phyloP scores from a whole-genome alignment of 2,329 filamentous ascomycete species.

The Macrophomina phaseolina region DNA sequence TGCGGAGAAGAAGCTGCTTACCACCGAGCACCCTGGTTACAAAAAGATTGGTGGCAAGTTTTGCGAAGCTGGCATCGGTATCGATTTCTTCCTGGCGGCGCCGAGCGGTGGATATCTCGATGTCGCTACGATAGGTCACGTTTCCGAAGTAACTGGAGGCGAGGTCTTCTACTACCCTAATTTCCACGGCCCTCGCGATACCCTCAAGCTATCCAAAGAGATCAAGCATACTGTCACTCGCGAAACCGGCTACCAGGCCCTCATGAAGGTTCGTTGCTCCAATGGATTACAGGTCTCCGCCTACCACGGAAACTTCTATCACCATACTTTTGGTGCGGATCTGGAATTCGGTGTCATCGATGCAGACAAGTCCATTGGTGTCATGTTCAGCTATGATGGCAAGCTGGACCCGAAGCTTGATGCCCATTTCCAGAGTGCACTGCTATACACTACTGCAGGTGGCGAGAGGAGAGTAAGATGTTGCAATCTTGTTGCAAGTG shows the following conservation, averaged over 20 bases:
- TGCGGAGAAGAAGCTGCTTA: slow-evolving; percentile 88
- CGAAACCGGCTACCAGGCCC: slow-evolving; percentile 91
- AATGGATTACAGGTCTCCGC: slow-evolving; percentile 90
- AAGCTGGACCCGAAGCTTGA: slow-evolving; percentile 97
- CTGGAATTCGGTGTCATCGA: slow-evolving; percentile 92
- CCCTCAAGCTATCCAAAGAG: slow-evolving; percentile 81
- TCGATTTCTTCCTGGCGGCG: slow-evolving; percentile 93
- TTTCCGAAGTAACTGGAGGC: slow-evolving; percentile 87
- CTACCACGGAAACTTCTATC: slow-evolving; percentile 97
- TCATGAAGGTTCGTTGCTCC: slow-evolving; percentile 98
- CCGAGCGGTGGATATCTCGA: slow-evolving; percentile 91
- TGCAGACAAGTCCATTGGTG: slow-evolving; percentile 88
- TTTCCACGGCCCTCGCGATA: slow-evolving; percentile 86
- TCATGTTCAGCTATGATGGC: slow-evolving; percentile 93
- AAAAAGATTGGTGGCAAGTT: slow-evolving; percentile 86
- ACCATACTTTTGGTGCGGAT: slow-evolving; percentile 93
- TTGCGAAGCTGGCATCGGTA: slow-evolving; percentile 82
- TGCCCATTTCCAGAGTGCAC: slow-evolving; percentile 93
- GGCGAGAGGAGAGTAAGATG: slow-evolving; percentile 91
- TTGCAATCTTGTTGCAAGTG: slow-evolving; percentile 89
- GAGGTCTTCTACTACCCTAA: slow-evolving; percentile 98
- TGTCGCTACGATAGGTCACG: slow-evolving; percentile 87
- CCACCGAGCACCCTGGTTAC: slow-evolving; percentile 87
- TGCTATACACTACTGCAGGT: slow-evolving; percentile 90
- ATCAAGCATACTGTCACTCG: slow-evolving; percentile 84